Conservation (phyloP, 805 yeast species). For the Schwanniomyces pseudopolymorphus region DNA sequence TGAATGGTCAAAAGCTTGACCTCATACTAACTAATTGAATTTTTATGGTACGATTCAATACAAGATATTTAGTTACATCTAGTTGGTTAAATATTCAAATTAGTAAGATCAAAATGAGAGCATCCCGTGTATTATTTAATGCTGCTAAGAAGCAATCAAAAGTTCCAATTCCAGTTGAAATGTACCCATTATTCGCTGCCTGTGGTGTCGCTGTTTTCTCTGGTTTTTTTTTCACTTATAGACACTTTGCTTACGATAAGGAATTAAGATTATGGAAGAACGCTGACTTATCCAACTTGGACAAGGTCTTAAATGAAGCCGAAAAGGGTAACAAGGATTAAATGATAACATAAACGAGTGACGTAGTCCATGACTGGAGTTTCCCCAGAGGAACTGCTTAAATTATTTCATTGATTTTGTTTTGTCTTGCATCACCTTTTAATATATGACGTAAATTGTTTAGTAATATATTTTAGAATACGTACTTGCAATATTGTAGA, state of each 20-base stretch:
- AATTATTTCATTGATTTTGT: background rate
- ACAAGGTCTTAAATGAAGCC: constrained; percentile 40
- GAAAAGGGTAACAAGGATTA: constrained; percentile 20
- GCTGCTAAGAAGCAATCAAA: constrained; percentile 33
- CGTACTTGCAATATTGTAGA: background rate
- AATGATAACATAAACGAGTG: background rate
- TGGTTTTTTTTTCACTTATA: constrained; percentile 43
- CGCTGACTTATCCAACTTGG: constrained; percentile 43
- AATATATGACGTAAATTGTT: background rate
- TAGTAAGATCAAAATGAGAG: constrained; percentile 29
- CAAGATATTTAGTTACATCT: background rate
- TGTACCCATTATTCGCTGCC: constrained; percentile 49
- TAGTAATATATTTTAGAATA: background rate
- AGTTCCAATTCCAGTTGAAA: constrained; percentile 36
- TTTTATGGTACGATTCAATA: constrained; percentile 1
- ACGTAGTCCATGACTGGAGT: background rate
- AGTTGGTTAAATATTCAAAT: background rate
- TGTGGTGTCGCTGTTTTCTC: constrained; percentile 41
- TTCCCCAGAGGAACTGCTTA: background rate
- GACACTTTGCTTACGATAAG: constrained; percentile 46
- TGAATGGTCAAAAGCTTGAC: background rate
- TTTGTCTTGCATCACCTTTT: background rate
- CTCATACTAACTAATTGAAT: background rate
- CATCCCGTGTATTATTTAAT: constrained; percentile 38
- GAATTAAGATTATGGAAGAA: constrained; percentile 49